Evolutionary conservation across 2,329 filamentous ascomycete species (phyloP), one percentile per base, ranked within the genome.

Genomic region (Talaromyces sp.): DNA sequence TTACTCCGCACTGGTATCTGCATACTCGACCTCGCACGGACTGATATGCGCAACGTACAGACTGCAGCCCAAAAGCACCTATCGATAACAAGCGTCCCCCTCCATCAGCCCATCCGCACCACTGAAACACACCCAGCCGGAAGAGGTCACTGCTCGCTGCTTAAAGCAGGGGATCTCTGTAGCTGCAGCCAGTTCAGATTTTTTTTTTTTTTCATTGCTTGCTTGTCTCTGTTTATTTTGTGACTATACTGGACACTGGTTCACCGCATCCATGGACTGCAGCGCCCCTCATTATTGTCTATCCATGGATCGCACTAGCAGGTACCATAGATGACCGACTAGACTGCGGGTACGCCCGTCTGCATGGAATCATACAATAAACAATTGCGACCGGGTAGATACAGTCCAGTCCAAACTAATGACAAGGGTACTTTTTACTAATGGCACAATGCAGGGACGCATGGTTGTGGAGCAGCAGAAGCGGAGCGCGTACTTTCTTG

Each of bases 11-110:
- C 24, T 14, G 8, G 8, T 30, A 33, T 30, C 29, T 46, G 44
- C 47, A 58, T 51, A 56, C 33, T 49, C 47, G 35, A 47, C 41
- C 46, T 57, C 19, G 51, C 56, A 56, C 55, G 55, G 48, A 57
- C 57, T 35, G 48, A 52, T 47, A 47, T 52, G 49, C 49, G 49
- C 43, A 43, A 36, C 51, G 48, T 54, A 54, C 55, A 57, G 29
- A 24, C 45, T 50, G 53, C 52, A 57, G 49, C 35, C 4, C 33
- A 41, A 36, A 46, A 47, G 41, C 44, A 42, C 66, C 66, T 70
- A 70, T 70, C 65, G 65, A 68, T 67, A 65, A 66, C 55, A 49
- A 62, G 48, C 29, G 24, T 55, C 49, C 65, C 65, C 67, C 66
- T 68, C 66, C 65, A 63, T 62, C 52, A 54, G 4, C 9, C 24